Percentiles rank a stretch among this genome's conserved stretches.
Evolutionary conservation across 805 yeast genomes (phyloP).

Genomic region (Kregervanrija delftensis): DNA sequence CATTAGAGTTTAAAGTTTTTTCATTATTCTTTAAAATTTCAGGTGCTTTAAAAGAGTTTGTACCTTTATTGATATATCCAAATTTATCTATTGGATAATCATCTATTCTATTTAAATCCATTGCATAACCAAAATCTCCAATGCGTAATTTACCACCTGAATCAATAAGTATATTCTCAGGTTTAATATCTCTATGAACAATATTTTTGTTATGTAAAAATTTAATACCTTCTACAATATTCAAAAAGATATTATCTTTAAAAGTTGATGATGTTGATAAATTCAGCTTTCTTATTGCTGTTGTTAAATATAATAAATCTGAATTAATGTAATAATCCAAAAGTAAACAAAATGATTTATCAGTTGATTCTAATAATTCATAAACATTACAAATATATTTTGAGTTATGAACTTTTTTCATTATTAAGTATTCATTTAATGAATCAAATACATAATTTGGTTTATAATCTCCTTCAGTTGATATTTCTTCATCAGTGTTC

Average conservation of each 20-base stretch:
- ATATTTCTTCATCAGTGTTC: constrained; percentile 1
- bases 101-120: constrained; percentile 25
- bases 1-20: constrained; percentile 8
- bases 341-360: constrained; percentile 26
- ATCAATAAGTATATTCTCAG: constrained; percentile 46
- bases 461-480: constrained; percentile 4
- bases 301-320: constrained; percentile 39
- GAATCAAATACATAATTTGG: constrained; percentile 11
- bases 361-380: constrained; percentile 8
- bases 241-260: constrained; percentile 40
- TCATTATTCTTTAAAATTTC: constrained; percentile 29
- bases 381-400: constrained; percentile 10
- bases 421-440: constrained; percentile 23
- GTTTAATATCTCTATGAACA: constrained; percentile 48
- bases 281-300: constrained; percentile 31
- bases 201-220: constrained; percentile 36
- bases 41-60: constrained; percentile 49
- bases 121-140: constrained; percentile 46
- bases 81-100: constrained; percentile 13
- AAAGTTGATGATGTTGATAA: constrained; percentile 27
- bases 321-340: constrained; percentile 39
- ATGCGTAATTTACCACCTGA: constrained; percentile 37
- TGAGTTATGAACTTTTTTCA: constrained; percentile 11
- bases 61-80: constrained; percentile 34
- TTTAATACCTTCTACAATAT: constrained; percentile 45